Base-by-base conservation (phyloP, 768 basidiomycete genomes). In the Mycena vitilis region DNA sequence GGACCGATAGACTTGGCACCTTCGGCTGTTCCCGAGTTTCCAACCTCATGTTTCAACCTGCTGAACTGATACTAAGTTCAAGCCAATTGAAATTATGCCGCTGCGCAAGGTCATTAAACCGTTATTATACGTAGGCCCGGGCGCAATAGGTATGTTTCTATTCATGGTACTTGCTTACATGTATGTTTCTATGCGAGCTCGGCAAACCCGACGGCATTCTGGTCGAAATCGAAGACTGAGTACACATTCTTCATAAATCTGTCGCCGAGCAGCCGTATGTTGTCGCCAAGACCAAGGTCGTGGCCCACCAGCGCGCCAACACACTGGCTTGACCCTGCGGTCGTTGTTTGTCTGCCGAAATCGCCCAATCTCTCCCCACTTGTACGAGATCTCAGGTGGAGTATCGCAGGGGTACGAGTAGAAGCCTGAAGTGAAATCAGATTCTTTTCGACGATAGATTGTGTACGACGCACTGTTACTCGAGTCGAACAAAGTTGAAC, bases 301-400 rank as follows among this genome's bases (percentile, higher is more conserved):
- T 84, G 83, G 9, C 83, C 77, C 6, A 82, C 82, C 72, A 92
- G 84, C 6, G 87, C 87, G 38, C 88, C 88, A 0, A 83, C 74
- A 73, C 91, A 78, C 20, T 53, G 38, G 36, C 52, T 87, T 48
- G 81, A 78, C 20, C 88, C 88, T 58, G 86, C 66, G 62, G 79
- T 81, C 45, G 72, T 67, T 69, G 7, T 30, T 44, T 75, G 12
- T 79, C 66, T 58, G 87, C 79, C 4, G 84, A 81, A 66, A 90
- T 88, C 38, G 79, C 42, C 74, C 78, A 84, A 1, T 73, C 55
- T 54, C 75, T 70, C 23, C 78, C 75, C 84, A 82, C 18, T 72
- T 74, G 70, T 86, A 77, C 13, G 76, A 68, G 18, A 84, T 67
- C 9, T 69, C 47, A 4, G 76, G 74, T 18, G 73, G 59, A 16